Evolutionary conservation across 2,329 filamentous ascomycete species (phyloP), one percentile per base, ranked within the genome.

Genomic region (Westerdykella sp.): DNA sequence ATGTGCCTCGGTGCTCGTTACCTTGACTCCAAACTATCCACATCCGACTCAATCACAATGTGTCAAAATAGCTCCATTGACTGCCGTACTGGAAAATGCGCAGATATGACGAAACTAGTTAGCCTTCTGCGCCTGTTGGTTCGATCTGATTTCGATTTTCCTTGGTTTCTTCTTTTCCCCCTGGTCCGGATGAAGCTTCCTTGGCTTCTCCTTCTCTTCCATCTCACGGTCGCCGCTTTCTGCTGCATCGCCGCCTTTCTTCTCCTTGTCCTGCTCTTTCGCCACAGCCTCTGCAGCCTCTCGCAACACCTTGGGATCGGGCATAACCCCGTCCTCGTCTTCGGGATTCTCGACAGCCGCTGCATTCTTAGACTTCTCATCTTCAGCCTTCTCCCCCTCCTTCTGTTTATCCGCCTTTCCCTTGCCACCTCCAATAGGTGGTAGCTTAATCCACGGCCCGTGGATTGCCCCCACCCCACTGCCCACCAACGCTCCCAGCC

Each of bases 371-470:
- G 45, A 40, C 15, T 53, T 38, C 7, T 50, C 46, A 5, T 14
- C 10, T 12, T 38, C 41, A 15, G 44, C 40, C 6, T 39, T 45
- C 40, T 39, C 44, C 40, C 39, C 16, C n/a, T 23, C 36, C 30
- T 52, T 40, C 6, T 41, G 40, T n/a, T 50, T 41, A n/a, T 34
- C 39, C 4, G 37, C 48, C 13, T 46, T 47, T 28, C 43, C 40
- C 31, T 43, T 48, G 14, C 36, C 48, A 34, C 44, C 52, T 1
- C 46, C 54, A 23, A 53, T 37, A 37, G 52, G 49, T 4, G 54
- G 51, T 40, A 71, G 44, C 53, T 68, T 71, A 16, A 72, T 63
- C 54, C 63, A 71, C 11, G 69, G 69, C 28, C 69, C 70, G 54
- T 69, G 65, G 12, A 68, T 57, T 9, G 64, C 64, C 3, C 70